Conservation (phyloP, 148 eudicot species). For the Nepenthes gracilis region DNA sequence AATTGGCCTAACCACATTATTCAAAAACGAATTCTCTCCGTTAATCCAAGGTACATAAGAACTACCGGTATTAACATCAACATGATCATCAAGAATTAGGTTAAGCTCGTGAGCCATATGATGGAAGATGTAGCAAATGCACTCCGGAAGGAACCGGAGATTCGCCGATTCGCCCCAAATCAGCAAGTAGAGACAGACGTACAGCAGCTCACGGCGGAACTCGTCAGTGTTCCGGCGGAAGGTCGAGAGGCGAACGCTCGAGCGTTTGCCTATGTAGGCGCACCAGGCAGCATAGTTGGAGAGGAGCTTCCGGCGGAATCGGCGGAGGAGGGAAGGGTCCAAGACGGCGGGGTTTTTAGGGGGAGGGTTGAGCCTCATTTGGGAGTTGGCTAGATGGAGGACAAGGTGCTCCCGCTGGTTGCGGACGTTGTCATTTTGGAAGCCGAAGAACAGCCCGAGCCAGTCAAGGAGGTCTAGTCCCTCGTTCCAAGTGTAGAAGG, state of each 20-base stretch:
- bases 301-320: slow-evolving; percentile 46
- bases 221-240: slow-evolving; percentile 31
- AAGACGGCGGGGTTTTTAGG: slow-evolving; percentile 38
- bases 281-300: slow-evolving; percentile 65
- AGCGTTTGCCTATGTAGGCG: slow-evolving; percentile 30
- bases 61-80: slow-evolving; percentile 44
- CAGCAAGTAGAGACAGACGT: slow-evolving; percentile 52
- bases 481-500: slow-evolving; percentile 35
- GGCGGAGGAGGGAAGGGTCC: slow-evolving; percentile 36
- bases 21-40: slow-evolving; percentile 44
- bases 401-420: slow-evolving; percentile 88
- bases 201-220: slow-evolving; percentile 56
- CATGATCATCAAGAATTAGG: slow-evolving; percentile 30
- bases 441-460: slow-evolving; percentile 74
- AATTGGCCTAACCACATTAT: slow-evolving; percentile 44
- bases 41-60: slow-evolving; percentile 35
- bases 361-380: slow-evolving; percentile 59
- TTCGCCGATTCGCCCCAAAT: slow-evolving; percentile 92
- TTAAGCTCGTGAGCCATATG: slow-evolving; percentile 70
- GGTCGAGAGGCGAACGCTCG: slow-evolving; percentile 29
- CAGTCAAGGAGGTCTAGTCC: slow-evolving; percentile 70
- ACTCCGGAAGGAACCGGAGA: slow-evolving; percentile 67
- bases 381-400: slow-evolving; percentile 71
- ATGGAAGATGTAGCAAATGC: slow-evolving; percentile 75
- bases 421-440: slow-evolving; percentile 65